Evolutionary conservation across 1,284 basidiomycete genomes (phyloP).

Genomic region (Apiotrichum akiyoshidainum): DNA sequence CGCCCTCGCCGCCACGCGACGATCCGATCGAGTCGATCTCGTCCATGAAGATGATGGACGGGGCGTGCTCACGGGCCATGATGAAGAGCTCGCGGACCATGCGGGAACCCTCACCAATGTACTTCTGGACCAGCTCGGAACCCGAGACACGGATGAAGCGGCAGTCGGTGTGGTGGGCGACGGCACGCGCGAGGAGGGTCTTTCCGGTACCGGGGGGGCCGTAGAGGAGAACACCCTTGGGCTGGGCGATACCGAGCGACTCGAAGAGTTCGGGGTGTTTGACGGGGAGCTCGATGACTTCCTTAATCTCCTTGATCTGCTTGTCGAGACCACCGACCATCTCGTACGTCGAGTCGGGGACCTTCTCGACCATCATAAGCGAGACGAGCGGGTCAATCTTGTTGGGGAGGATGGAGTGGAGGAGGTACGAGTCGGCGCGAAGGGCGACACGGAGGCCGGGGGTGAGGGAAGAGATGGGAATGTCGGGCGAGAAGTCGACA

Average conservation of each 20-base stretch:
- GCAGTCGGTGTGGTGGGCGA: constrained; percentile 97
- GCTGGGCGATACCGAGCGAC: constrained; percentile 92
- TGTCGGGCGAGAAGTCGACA: constrained; percentile 87
- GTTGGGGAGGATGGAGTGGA: constrained; percentile 91
- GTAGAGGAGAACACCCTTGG: constrained; percentile 93
- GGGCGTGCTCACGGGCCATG: constrained; percentile 97
- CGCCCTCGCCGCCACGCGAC: constrained; percentile 82
- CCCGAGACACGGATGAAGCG: constrained; percentile 96
- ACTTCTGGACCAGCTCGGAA: constrained; percentile 95
- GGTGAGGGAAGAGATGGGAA: constrained; percentile 75
- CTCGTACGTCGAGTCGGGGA: constrained; percentile 97
- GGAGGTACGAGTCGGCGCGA: constrained; percentile 90
- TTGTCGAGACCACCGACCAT: constrained; percentile 98
- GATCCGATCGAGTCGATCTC: constrained; percentile 98
- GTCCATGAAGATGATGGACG: constrained; percentile 99
- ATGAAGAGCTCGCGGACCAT: constrained; percentile 98
- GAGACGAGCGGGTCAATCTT: constrained; percentile 94
- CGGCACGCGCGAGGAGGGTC: constrained; percentile 85
- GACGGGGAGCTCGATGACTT: constrained; percentile 96
- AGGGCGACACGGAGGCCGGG: constrained; percentile 89
- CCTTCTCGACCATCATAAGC: constrained; percentile 99
- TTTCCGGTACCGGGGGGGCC: constrained; percentile 98
- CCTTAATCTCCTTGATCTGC: constrained; percentile 99
- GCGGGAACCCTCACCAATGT: constrained; percentile 93
- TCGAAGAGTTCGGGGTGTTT: constrained; percentile 98